Evolutionary conservation across 1,284 basidiomycete species (phyloP), one percentile per base, ranked within the genome.

Genomic region (Ustilago lituana): DNA sequence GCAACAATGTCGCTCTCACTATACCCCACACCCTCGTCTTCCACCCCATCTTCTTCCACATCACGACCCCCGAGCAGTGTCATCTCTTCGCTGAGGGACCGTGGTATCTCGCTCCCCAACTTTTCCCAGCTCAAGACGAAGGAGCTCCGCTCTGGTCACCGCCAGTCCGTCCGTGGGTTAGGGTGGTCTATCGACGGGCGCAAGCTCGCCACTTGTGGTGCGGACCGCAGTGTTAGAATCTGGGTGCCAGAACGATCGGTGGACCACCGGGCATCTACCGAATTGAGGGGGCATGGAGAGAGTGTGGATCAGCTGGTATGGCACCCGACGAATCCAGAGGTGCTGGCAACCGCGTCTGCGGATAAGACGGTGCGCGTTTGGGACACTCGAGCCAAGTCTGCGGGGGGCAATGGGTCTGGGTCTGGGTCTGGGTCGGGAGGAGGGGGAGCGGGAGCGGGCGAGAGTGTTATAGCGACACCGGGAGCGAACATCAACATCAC

Each of bases 361-460:
- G 80, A 82, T 32, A 66, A 66, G 40, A 80, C 70, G 12, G 75
- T 78, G 2, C 52, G 75, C 9, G 55, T 79, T 5, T 80, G 79
- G 78, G 79, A 80, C 48, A 56, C 67, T 6, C 58, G 77, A 4
- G 9, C 38, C 7, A 50, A 41, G 9, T 7, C 6, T 29, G 6
- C 27, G 27, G 6, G 7, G 7, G 12, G 7, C 27, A 29, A 29
- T 29, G 7, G 7, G 12, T 7, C 7, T 29, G 27, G 7, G 12
- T 7, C 27, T 29, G 27, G 27, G 12, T 12, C 20, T 14, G 24
- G 23, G 32, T 2, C 44, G 20, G 35, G 19, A 32, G 32, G 26
- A n/a, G 10, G 26, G 8, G 38, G 46, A 15, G 40, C 32, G 23
- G 23, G 27, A 10, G n/a, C n/a, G n/a, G 40, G 48, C 11, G 32